Evolutionary conservation across 345 rosid genomes (phyloP).

Genomic region (Sisymbrium irio): DNA sequence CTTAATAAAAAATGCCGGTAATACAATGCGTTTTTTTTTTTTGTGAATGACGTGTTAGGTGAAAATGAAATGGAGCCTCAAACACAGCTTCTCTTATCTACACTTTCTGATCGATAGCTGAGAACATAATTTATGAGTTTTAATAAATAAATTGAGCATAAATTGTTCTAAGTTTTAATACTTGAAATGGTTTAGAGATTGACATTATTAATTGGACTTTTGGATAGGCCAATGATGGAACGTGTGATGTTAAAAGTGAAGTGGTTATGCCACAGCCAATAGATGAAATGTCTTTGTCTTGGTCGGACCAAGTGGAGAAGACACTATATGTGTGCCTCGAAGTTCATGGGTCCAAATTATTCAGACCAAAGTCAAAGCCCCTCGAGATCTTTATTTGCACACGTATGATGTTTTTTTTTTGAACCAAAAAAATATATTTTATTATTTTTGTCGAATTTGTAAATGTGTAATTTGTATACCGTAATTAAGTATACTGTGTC

Average conservation of each 20-base stretch:
- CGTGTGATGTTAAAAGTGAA: slow-evolving; percentile 30
- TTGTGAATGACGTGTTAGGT: slow-evolving; percentile 12
- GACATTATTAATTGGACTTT: slow-evolving; percentile 22
- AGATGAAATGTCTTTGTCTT: slow-evolving; percentile 30
- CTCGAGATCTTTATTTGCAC: slow-evolving; percentile 1
- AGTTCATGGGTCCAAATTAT: slow-evolving; percentile 18
- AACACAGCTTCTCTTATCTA: not conserved
- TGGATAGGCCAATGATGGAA: slow-evolving; percentile 22
- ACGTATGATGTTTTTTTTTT: not conserved
- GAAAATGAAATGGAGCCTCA: slow-evolving; percentile 30
- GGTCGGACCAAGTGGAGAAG: slow-evolving; percentile 36
- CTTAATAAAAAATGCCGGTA: not conserved
- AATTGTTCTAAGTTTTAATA: not conserved
- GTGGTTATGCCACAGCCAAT: slow-evolving; percentile 34
- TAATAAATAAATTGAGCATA: not conserved
- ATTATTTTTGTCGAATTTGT: not conserved
- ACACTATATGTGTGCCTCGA: slow-evolving; percentile 27
- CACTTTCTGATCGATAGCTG: not conserved
- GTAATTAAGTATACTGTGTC: not conserved
- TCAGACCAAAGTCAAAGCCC: slow-evolving; percentile 33
- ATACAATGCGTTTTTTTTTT: not conserved
- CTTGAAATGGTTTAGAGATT: not conserved
- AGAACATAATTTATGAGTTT: not conserved
- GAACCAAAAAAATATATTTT: no score
- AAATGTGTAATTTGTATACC: not conserved